Conservation (phyloP, 1,284 basidiomycete species). For the Apiotrichum sp. region DNA sequence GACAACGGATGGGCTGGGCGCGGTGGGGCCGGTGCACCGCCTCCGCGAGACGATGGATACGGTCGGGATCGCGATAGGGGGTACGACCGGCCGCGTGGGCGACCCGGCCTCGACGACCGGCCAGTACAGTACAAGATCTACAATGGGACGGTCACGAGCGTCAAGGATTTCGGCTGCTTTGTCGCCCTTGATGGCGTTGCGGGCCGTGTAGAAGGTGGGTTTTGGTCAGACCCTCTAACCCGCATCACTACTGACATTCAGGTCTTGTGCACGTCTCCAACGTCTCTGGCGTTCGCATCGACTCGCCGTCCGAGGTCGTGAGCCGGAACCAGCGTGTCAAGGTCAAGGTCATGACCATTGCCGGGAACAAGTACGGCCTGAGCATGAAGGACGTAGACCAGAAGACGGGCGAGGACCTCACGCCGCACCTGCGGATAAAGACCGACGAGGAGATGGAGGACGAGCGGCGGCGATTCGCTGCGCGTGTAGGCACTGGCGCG, state of each 20-base stretch:
- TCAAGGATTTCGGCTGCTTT: slow-evolving; percentile 96
- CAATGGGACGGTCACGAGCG: slow-evolving; percentile 70
- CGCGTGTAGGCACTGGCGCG: slow-evolving; percentile 57
- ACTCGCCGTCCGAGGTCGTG: slow-evolving; percentile 79
- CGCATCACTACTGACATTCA: no score
- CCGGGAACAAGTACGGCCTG: slow-evolving; percentile 70
- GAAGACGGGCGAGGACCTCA: slow-evolving; percentile 72
- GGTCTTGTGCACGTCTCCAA: slow-evolving; percentile 93
- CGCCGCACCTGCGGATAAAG: slow-evolving; percentile 84
- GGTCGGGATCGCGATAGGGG: not conserved
- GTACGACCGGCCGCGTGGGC: slow-evolving; percentile 18
- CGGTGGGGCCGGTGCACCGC: slow-evolving; percentile 7
- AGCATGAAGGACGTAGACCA: slow-evolving; percentile 99
- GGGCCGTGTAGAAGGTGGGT: slow-evolving; percentile 66
- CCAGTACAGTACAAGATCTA: slow-evolving; percentile 95
- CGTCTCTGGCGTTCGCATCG: slow-evolving; percentile 72
- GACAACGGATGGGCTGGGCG: slow-evolving; percentile 28
- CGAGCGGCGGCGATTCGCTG: slow-evolving; percentile 62
- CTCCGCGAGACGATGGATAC: not conserved
- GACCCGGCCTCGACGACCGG: slow-evolving; percentile 61
- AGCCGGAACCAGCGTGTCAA: slow-evolving; percentile 79
- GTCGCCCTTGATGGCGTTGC: slow-evolving; percentile 78
- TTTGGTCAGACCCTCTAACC: no score
- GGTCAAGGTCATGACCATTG: slow-evolving; percentile 91
- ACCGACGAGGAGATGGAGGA: slow-evolving; percentile 80